Conservation (phyloP, 257 asterid species). For the Verbascum thapsus region DNA sequence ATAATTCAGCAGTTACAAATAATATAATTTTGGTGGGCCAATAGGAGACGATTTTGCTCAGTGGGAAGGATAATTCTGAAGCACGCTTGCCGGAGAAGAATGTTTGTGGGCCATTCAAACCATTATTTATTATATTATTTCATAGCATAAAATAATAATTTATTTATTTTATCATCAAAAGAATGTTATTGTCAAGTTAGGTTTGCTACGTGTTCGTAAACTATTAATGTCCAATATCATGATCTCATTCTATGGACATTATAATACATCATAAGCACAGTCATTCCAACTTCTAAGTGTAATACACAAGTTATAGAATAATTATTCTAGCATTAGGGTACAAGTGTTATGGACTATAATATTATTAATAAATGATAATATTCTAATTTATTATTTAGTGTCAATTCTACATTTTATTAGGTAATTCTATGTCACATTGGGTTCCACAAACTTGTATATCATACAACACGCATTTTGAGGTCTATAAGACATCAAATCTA, state of each 20-base stretch:
- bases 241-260: no score
- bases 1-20: background rate
- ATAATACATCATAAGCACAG: no score
- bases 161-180: background rate
- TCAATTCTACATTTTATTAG: no score
- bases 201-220: slow-evolving; percentile 8
- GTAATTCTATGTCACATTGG: no score
- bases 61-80: slow-evolving; percentile 24
- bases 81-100: slow-evolving; percentile 41
- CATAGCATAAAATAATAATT: no score
- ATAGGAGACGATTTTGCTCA: slow-evolving; percentile 10
- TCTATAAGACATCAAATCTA: no score
- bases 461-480: no score
- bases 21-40: slow-evolving; percentile 18
- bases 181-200: slow-evolving; percentile 17
- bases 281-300: background rate
- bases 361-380: no score
- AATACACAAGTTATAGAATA: slow-evolving; percentile 6
- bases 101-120: slow-evolving; percentile 30
- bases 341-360: no score
- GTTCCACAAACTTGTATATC: no score
- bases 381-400: no score
- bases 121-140: background rate
- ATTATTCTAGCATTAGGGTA: background rate
- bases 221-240: no score